Conservation (phyloP, 2,329 filamentous ascomycete genomes). For the Colletotrichum higginsianum region DNA sequence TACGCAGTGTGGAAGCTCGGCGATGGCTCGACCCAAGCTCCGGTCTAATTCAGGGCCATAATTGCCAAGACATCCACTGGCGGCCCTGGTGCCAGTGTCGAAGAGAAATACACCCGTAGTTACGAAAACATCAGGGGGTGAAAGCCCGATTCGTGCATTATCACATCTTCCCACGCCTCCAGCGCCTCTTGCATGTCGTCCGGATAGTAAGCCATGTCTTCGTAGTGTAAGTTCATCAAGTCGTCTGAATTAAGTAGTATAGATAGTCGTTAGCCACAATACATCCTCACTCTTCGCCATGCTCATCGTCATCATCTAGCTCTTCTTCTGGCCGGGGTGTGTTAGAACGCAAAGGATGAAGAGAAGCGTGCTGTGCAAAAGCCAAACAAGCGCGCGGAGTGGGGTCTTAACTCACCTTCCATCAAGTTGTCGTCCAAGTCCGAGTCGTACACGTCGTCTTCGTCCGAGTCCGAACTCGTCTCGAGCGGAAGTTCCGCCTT, state of each 20-base stretch:
- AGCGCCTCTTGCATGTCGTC: conserved; percentile 16
- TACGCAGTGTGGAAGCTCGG: no score
- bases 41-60: no score
- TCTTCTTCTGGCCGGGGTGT: background rate
- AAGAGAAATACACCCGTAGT: no score
- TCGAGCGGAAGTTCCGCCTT: conserved; percentile 39
- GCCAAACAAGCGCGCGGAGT: background rate
- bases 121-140: background rate
- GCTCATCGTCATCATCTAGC: conserved; percentile 6
- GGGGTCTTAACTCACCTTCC: conserved; percentile 26
- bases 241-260: conserved; percentile 14
- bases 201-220: conserved; percentile 20
- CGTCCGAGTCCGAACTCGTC: background rate
- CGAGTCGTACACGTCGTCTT: conserved; percentile 5
- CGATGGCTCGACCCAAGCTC: no score
- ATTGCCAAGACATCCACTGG: no score
- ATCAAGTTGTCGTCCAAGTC: conserved; percentile 30
- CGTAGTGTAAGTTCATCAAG: conserved; percentile 11
- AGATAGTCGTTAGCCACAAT: conserved; percentile 15
- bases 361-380: background rate
- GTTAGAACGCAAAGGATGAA: conserved; percentile 2
- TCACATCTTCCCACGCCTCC: conserved; percentile 26
- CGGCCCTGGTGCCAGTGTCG: no score
- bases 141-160: conserved; percentile 23
- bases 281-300: conserved; percentile 15